Conservation (phyloP, 805 yeast species). For the Scheffersomyces lignosus region DNA sequence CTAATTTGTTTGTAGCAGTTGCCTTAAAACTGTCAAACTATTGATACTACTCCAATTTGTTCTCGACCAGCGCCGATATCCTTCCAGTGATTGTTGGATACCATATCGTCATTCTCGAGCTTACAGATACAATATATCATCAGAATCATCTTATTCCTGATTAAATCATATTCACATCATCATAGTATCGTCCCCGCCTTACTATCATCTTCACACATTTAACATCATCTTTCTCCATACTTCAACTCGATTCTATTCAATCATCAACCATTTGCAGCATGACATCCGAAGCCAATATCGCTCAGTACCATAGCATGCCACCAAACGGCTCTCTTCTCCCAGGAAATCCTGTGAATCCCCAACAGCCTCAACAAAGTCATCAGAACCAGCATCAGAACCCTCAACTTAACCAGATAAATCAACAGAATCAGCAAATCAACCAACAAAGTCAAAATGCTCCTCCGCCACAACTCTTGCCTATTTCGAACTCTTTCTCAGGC, state of each 20-base stretch:
- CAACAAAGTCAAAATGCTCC: slow-evolving; percentile 8
- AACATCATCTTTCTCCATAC: too few relatives aligned
- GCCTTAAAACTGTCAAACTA: too few relatives aligned
- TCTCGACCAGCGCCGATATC: too few relatives aligned
- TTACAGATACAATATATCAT: too few relatives aligned
- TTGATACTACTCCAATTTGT: too few relatives aligned
- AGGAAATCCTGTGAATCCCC: slow-evolving; percentile 1
- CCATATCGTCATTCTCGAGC: too few relatives aligned
- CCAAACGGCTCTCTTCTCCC: slow-evolving; percentile 1
- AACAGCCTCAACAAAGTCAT: slow-evolving; percentile 3
- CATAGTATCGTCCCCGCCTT: neutral
- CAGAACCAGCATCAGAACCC: slow-evolving; percentile 7
- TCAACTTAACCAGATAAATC: slow-evolving; percentile 9
- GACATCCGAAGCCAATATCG: slow-evolving; percentile 13
- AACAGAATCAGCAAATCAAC: slow-evolving; percentile 4
- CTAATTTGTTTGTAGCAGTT: too few relatives aligned
- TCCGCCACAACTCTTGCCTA: slow-evolving; percentile 1
- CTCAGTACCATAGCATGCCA: slow-evolving; percentile 12
- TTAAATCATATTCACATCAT: neutral
- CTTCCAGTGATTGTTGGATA: too few relatives aligned
- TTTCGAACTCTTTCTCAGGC: slow-evolving; percentile 4
- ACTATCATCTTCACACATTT: too few relatives aligned
- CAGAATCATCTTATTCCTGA: too few relatives aligned
- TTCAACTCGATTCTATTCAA: too few relatives aligned
- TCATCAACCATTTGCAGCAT: too few relatives aligned